Evolutionary conservation across 2,329 filamentous ascomycete genomes (phyloP), one percentile per base, ranked within the genome.

Genomic region (Pestalotiopsis sp.): DNA sequence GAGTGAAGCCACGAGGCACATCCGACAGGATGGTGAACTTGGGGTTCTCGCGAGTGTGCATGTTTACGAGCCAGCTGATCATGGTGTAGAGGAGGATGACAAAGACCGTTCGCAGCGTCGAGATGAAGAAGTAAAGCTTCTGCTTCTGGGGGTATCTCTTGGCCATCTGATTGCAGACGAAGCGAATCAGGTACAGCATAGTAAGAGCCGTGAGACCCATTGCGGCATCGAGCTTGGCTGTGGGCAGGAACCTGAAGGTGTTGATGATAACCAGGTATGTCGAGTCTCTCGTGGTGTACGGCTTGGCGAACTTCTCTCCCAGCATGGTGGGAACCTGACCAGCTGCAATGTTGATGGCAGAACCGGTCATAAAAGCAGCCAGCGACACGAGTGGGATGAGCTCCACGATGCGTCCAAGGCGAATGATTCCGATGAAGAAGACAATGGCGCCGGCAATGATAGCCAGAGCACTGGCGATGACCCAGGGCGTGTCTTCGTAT

Each of bases 341-440:
- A 26, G 89, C 87, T 17, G 88, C 90, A 76, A 99, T 98, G 74
- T 88, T 97, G 78, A 99, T 87, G 66, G 95, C 94, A 4, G 95
- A 97, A 2, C 95, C 95, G 0, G 96, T 98, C 92, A 98, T 98
- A 83, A 97, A 98, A 2, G 96, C 94, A 0, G 93, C 94, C 66
- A 98, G 93, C 0, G 94, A 93, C 1, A 94, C 91, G 67, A 98
- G 88, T 1, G 96, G 93, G 74, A 98, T 98, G 75, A 98, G 88
- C 72, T 98, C 94, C 61, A 98, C 94, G 64, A 98, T 90, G 89
- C 94, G 97, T 5, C 96, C 95, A 48, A 91, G 87, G 60, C 94
- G 90, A 57, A 93, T 82, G 3, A 98, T 82, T 3, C 95, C 96
- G 69, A 98, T 87, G 70, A 89, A 88, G 63, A 91, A 84, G 48